A percentile compares a stretch with the other conserved stretches of the same genome.
Conservation (phyloP, 495 filamentous ascomycete species). For the Talaromyces ruber region DNA sequence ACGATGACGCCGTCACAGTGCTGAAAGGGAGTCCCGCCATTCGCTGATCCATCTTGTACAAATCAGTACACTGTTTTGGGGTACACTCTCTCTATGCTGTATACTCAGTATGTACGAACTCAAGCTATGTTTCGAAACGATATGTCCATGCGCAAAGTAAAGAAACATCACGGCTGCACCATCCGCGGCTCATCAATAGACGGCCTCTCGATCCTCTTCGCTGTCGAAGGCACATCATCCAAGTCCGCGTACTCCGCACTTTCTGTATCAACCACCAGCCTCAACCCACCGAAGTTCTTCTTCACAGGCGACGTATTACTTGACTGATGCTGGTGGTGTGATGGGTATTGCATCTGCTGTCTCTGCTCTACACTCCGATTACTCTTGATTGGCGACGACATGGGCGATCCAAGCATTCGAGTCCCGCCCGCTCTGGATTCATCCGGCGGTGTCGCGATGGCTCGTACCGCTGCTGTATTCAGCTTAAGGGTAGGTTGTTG, state of each 20-base stretch:
- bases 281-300: background rate
- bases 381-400: constrained; percentile 2
- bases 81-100: too few species aligned
- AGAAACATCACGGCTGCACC: background rate
- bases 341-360: background rate
- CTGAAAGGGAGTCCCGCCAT: background rate
- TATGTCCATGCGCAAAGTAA: background rate
- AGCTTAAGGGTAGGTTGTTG: background rate
- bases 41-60: background rate
- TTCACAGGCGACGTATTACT: constrained; percentile 4
- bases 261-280: constrained; percentile 9
- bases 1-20: background rate
- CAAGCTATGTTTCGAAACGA: background rate
- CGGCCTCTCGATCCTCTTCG: constrained; percentile 3
- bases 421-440: background rate
- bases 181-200: constrained; percentile 2
- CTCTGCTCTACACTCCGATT: background rate
- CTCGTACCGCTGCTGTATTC: background rate
- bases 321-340: background rate
- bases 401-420: background rate
- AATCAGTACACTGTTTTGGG: too few species aligned
- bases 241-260: constrained; percentile 1
- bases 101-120: background rate
- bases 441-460: background rate
- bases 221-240: constrained; percentile 2